Evolutionary conservation across 768 basidiomycete species (phyloP).

Genomic region (Amanita fuliginea): DNA sequence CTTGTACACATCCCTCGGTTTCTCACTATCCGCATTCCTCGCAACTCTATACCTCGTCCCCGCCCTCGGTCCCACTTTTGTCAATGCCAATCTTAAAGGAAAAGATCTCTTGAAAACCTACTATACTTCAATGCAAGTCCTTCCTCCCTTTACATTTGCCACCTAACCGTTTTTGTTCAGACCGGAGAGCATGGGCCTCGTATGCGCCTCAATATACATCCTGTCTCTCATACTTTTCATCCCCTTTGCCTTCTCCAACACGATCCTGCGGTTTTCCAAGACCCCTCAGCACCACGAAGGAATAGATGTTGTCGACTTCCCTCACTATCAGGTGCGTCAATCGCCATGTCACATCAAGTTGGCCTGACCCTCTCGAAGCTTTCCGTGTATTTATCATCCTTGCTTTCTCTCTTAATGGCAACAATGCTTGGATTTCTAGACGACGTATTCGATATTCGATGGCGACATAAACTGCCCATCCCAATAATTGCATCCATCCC

Average conservation of each 20-base stretch:
- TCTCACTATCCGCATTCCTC: conserved; percentile 75
- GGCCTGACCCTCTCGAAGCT: conserved; percentile 35
- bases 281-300: conserved; percentile 41
- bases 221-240: conserved; percentile 84
- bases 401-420: conserved; percentile 87
- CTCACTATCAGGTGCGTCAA: conserved; percentile 63
- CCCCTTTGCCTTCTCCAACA: conserved; percentile 85
- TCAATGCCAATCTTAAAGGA: conserved; percentile 75
- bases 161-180: conserved; percentile 29
- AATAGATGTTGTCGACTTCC: conserved; percentile 56
- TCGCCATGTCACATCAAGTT: not conserved
- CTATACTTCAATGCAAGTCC: conserved; percentile 53
- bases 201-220: conserved; percentile 85
- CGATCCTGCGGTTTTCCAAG: conserved; percentile 37
- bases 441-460: conserved; percentile 96
- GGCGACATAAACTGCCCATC: conserved; percentile 96
- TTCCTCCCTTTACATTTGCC: not conserved
- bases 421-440: conserved; percentile 94
- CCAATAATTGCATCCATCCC: conserved; percentile 95
- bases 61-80: conserved; percentile 69
- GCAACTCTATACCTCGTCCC: conserved; percentile 73
- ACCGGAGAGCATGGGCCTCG: conserved; percentile 89
- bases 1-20: conserved; percentile 70
- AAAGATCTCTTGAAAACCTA: conserved; percentile 81
- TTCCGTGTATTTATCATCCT: conserved; percentile 83